Evolutionary conservation across 768 basidiomycete genomes (phyloP).

Genomic region (Lactarius sanguifluus): DNA sequence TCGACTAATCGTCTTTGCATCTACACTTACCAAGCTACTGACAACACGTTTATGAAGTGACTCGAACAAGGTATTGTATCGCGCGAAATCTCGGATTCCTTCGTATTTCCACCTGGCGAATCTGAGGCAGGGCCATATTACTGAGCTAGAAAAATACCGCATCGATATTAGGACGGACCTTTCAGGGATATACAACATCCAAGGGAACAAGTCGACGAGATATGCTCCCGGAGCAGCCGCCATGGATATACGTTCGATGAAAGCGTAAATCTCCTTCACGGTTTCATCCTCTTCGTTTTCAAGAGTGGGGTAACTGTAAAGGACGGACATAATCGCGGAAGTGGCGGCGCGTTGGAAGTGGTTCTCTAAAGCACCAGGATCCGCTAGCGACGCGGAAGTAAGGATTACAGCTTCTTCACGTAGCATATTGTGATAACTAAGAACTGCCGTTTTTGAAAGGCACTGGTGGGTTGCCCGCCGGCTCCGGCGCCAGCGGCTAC

Average conservation of each 20-base stretch:
- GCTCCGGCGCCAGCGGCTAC: conserved; percentile 5
- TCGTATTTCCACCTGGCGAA: conserved; percentile 31
- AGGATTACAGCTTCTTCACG: not conserved
- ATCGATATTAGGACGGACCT: not conserved
- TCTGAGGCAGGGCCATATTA: not conserved
- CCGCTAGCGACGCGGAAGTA: not conserved
- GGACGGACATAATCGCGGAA: not conserved
- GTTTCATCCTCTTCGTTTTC: not conserved
- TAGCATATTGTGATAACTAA: not conserved
- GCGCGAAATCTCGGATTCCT: conserved; percentile 12
- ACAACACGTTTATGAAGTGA: conserved; percentile 19
- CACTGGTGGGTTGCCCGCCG: not conserved
- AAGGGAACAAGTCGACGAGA: not conserved
- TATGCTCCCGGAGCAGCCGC: not conserved
- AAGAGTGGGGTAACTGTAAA: conserved; percentile 2
- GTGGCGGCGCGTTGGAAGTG: not conserved
- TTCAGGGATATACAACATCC: not conserved
- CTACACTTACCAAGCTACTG: conserved; percentile 13
- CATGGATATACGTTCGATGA: not conserved
- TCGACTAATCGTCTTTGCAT: too few relatives aligned
- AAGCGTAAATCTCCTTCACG: not conserved
- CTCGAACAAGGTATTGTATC: conserved; percentile 19
- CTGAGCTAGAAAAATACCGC: not conserved
- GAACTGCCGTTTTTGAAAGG: not conserved
- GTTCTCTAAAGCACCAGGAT: not conserved